Evolutionary conservation across 768 basidiomycete species (phyloP).

Genomic region (Tricholoma flavovirens): DNA sequence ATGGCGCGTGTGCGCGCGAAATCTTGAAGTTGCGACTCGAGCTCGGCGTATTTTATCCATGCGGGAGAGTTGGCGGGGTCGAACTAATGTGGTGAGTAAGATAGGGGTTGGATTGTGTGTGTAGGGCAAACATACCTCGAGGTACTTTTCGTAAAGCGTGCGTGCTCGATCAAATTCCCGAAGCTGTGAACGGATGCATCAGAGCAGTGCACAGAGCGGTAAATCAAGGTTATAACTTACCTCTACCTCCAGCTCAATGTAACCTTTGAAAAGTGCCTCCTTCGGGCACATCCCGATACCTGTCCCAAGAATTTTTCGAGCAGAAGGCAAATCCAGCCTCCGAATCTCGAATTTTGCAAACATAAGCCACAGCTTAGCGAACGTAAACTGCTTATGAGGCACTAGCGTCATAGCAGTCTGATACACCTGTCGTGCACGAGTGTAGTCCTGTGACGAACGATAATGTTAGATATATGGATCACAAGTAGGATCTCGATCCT

Average conservation of each 20-base stretch:
- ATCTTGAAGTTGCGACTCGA: slow-evolving; percentile 85
- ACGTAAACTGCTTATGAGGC: slow-evolving; percentile 96
- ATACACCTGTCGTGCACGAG: slow-evolving; percentile 85
- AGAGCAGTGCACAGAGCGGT: background rate
- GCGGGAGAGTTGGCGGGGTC: slow-evolving; percentile 88
- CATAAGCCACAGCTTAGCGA: slow-evolving; percentile 93
- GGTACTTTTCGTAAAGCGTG: slow-evolving; percentile 86
- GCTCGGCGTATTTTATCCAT: slow-evolving; percentile 95
- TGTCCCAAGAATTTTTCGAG: slow-evolving; percentile 83
- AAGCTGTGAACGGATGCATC: slow-evolving; percentile 38
- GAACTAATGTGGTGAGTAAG: slow-evolving; percentile 36
- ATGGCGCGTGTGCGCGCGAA: slow-evolving; percentile 86
- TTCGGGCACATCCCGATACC: slow-evolving; percentile 97
- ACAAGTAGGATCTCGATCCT: background rate
- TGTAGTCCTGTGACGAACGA: slow-evolving; percentile 57
- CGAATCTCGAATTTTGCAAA: slow-evolving; percentile 92
- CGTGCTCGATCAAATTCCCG: slow-evolving; percentile 95
- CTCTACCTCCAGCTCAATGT: slow-evolving; percentile 90
- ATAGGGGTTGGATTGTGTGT: background rate
- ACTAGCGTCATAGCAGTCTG: slow-evolving; percentile 84
- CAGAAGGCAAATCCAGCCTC: slow-evolving; percentile 71
- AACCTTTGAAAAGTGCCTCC: slow-evolving; percentile 91
- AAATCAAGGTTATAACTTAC: slow-evolving; percentile 32
- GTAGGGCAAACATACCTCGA: slow-evolving; percentile 55
- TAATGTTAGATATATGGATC: background rate